Percentiles rank a stretch among this genome's conserved stretches.
Evolutionary conservation across 2,329 filamentous ascomycete genomes (phyloP).

Genomic region (Ophiostoma ips): DNA sequence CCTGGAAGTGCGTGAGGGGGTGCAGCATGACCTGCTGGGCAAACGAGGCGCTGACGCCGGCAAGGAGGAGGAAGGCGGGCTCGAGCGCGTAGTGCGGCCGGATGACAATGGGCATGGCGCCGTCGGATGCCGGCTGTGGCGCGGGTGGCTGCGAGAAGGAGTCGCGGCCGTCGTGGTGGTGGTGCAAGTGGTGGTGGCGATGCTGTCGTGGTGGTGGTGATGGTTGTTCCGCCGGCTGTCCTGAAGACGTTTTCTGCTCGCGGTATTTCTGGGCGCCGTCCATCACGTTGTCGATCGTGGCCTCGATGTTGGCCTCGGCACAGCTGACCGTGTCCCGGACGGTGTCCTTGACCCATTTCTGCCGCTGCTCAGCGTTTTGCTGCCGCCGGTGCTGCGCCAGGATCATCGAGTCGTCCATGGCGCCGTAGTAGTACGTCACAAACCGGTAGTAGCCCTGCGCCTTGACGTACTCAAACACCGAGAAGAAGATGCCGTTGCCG

Average conservation of each 20-base stretch:
- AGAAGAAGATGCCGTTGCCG: constrained; percentile 60
- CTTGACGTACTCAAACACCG: constrained; percentile 62
- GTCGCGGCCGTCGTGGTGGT: neutral
- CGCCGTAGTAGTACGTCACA: constrained; percentile 56
- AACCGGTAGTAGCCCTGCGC: constrained; percentile 60
- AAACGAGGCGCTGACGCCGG: constrained; percentile 54
- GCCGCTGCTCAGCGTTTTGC: constrained; percentile 30
- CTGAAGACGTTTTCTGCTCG: no score
- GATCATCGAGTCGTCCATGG: constrained; percentile 36
- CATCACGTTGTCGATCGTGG: neutral
- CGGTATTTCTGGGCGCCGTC: no score
- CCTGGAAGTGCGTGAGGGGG: constrained; percentile 56
- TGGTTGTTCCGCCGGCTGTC: neutral
- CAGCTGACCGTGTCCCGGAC: constrained; percentile 14
- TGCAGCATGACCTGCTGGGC: constrained; percentile 57
- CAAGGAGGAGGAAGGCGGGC: constrained; percentile 55
- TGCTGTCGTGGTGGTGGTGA: neutral
- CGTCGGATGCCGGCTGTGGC: constrained; percentile 11
- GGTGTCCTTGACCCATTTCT: constrained; percentile 23
- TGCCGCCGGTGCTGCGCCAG: constrained; percentile 8
- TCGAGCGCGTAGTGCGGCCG: constrained; percentile 63
- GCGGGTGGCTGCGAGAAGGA: neutral
- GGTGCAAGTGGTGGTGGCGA: neutral
- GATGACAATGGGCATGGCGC: constrained; percentile 31
- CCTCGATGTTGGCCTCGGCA: neutral